phyloP scores from a whole-genome alignment of 208 protist genomes.

The Acanthamoeba sp. region DNA sequence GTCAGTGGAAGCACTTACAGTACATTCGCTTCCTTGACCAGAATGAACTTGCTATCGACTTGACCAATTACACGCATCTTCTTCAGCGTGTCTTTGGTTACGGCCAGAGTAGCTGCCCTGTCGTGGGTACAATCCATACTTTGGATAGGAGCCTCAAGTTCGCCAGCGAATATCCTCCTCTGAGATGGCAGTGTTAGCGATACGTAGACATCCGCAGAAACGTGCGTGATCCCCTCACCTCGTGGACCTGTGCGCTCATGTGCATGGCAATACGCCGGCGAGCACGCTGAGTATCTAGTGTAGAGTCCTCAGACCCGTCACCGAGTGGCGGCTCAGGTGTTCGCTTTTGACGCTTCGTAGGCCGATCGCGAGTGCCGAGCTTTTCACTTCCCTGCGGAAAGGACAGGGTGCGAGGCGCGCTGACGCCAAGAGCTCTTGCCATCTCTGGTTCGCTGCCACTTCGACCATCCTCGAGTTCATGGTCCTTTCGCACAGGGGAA shows the following conservation, averaged over 20 bases:
- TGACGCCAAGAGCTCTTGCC: background rate
- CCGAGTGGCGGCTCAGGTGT: background rate
- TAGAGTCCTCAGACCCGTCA: background rate
- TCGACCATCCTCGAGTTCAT: background rate
- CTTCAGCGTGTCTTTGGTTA: background rate
- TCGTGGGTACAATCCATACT: background rate
- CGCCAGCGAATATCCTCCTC: background rate
- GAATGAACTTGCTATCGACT: conserved; percentile 37
- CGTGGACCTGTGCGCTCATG: background rate
- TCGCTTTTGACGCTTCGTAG: background rate
- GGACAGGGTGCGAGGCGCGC: too few relatives aligned
- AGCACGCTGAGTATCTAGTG: background rate
- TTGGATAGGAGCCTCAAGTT: background rate
- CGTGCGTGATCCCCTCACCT: too few relatives aligned
- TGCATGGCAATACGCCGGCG: background rate
- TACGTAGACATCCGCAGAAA: too few relatives aligned
- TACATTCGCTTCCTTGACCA: background rate
- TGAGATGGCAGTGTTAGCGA: too few relatives aligned
- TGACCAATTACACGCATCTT: conserved; percentile 9
- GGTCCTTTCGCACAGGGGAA: background rate
- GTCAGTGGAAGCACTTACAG: background rate
- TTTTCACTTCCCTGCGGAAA: background rate
- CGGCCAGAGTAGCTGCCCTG: background rate
- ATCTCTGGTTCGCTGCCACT: background rate
- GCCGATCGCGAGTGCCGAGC: background rate